Evolutionary conservation across 2,329 filamentous ascomycete species (phyloP), one percentile per base, ranked within the genome.

Genomic region (Thyridium curvatum): DNA sequence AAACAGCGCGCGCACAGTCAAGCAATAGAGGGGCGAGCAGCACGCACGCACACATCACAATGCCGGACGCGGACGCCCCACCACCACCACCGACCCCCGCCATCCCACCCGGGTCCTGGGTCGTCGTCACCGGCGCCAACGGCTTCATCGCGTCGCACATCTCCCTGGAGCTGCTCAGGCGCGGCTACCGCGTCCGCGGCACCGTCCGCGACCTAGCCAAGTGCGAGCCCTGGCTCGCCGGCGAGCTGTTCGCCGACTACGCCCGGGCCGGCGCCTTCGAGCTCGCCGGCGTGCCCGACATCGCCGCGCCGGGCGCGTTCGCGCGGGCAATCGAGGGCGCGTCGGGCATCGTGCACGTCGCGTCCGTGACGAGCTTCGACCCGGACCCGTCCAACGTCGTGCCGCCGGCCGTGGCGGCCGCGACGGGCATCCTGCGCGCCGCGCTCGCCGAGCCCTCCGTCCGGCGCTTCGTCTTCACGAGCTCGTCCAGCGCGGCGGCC

Each of bases 181-280:
- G 49, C 0, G 67, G 67, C 7, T 71, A 64, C 44, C 56, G 54
- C 4, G 68, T 73, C 13, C 64, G 66, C 12, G 69, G 68, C 1
- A 68, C 65, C 2, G 61, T 62, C 12, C 65, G 68, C 1, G 47
- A 56, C 34, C 18, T 42, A 0, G 45, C 51, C 3, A 66, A 61
- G 42, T 41, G 26, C 18, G 21, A 26, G 21, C 10, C 21, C 21
- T 26, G 21, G 21, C 35, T 45, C 16, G 35, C 41, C 30, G 28
- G 32, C 2, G 40, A 47, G 1, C 37, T 51, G 1, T 59, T 61
- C 13, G 55, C 57, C 7, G 48, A 56, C 15, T 48, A 54, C n/a
- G 56, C 61, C 38, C 61, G 58, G 1, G 21, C 41, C 1, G 62
- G 54, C 12, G 49, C 46, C 0, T 62, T 69, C 15, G 57, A 63